These are phyloP conservation scores for Brassica incana DNA, from an alignment of 345 rosid species.

Conservation along the genomic window DNA sequence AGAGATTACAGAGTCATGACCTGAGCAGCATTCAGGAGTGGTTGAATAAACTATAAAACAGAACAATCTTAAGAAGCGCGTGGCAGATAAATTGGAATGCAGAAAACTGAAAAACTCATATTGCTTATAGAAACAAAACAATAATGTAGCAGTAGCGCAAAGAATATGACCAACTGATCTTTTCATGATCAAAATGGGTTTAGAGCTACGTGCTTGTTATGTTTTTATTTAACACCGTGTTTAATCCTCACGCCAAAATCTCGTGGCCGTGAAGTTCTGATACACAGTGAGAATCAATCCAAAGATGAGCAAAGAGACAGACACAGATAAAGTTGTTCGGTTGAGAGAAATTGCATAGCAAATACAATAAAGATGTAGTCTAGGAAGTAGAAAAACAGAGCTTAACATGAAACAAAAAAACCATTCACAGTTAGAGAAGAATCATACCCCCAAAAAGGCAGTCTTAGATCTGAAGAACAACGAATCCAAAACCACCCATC, in stretches of 20 bases:
- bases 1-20: conserved; percentile 1
- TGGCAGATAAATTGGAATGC: conserved; percentile 3
- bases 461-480: neutral
- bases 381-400: conserved; percentile 1
- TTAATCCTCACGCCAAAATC: conserved; percentile 35
- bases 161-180: conserved; percentile 26
- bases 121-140: neutral
- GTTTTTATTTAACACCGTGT: conserved; percentile 25
- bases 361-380: neutral
- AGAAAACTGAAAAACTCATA: neutral
- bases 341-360: neutral
- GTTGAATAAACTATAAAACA: neutral
- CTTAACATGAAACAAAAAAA: neutral
- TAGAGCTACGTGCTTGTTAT: neutral
- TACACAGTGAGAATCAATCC: conserved; percentile 23
- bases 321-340: neutral
- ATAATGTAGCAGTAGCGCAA: conserved; percentile 6
- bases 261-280: conserved; percentile 41
- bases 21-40: neutral
- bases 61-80: neutral
- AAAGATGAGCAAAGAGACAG: neutral
- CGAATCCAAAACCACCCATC: neutral
- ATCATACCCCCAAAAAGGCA: neutral
- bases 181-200: conserved; percentile 30
- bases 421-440: neutral